Conservation (phyloP, 2,329 filamentous ascomycete species). For the Claviceps cyperi region DNA sequence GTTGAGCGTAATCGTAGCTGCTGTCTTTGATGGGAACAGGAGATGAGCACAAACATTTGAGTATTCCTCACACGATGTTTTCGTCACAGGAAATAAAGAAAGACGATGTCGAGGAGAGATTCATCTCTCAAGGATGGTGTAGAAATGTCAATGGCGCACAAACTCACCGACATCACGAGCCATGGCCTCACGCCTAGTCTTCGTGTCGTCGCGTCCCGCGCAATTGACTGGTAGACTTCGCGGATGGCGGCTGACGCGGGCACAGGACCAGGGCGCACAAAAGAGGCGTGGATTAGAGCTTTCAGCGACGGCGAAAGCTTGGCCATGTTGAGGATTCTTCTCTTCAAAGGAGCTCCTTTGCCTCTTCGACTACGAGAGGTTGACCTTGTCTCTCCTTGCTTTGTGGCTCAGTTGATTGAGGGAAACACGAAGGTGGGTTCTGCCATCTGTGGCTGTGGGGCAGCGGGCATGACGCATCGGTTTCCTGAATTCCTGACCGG, state of each 20-base stretch:
- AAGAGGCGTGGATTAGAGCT: conserved; percentile 56
- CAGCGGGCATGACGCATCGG: too few species aligned
- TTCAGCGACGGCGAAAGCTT: conserved; percentile 61
- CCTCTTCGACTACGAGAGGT: too few species aligned
- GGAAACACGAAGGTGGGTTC: too few species aligned
- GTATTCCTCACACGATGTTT: neutral
- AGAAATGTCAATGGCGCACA: too few species aligned
- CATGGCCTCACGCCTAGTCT: conserved; percentile 50
- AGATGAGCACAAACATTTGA: neutral
- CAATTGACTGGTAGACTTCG: conserved; percentile 50
- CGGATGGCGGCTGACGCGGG: conserved; percentile 49
- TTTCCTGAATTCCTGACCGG: too few species aligned
- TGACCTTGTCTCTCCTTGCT: too few species aligned
- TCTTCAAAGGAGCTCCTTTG: too few species aligned
- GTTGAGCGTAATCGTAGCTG: conserved; percentile 75
- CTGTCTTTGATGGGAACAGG: conserved; percentile 36
- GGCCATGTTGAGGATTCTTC: conserved; percentile 38
- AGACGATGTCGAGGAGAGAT: too few species aligned
- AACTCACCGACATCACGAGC: conserved; percentile 47
- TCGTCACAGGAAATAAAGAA: too few species aligned
- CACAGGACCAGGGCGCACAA: conserved; percentile 49
- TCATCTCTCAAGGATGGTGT: too few species aligned
- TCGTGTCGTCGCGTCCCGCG: conserved; percentile 44
- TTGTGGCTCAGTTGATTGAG: too few species aligned
- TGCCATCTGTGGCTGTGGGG: too few species aligned